Percentiles rank a stretch among this genome's conserved stretches.
Conservation (phyloP, 1,139 yeast genomes). For the Suhomyces guaymorum region DNA sequence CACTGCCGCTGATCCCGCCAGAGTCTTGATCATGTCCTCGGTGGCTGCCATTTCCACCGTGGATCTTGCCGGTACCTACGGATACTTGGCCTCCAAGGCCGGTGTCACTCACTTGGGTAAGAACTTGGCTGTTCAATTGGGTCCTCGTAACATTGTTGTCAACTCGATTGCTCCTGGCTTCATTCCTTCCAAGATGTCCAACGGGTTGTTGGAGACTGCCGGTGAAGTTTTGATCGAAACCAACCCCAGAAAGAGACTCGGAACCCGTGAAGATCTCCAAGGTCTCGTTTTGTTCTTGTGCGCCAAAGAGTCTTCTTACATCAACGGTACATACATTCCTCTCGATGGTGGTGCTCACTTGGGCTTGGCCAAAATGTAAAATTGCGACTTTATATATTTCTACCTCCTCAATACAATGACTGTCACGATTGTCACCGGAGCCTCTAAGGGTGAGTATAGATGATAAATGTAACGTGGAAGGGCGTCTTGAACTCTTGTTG, state of each 20-base stretch:
- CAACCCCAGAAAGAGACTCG: conserved; percentile 69
- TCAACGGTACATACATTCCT: conserved; percentile 74
- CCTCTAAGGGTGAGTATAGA: conserved; percentile 51
- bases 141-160: conserved; percentile 66
- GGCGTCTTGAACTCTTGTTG: too few species aligned
- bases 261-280: conserved; percentile 61
- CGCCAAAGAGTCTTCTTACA: conserved; percentile 59
- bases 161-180: conserved; percentile 78
- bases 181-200: conserved; percentile 76
- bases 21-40: conserved; percentile 70
- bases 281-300: conserved; percentile 60
- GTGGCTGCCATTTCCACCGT: conserved; percentile 49
- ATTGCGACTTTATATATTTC: conserved; percentile 2
- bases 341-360: conserved; percentile 66
- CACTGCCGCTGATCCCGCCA: conserved; percentile 58
- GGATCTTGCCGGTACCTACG: conserved; percentile 59
- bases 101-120: conserved; percentile 73
- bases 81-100: conserved; percentile 75
- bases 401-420: conserved; percentile 8
- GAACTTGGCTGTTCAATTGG: conserved; percentile 62
- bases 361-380: conserved; percentile 15
- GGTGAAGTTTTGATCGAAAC: conserved; percentile 51
- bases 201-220: conserved; percentile 56
- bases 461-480: too few species aligned
- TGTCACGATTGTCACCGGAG: conserved; percentile 66